These are phyloP conservation scores for Oryza brachyantha DNA, from an alignment of 176 grass and related monocot genomes.

Conservation along the genomic window DNA sequence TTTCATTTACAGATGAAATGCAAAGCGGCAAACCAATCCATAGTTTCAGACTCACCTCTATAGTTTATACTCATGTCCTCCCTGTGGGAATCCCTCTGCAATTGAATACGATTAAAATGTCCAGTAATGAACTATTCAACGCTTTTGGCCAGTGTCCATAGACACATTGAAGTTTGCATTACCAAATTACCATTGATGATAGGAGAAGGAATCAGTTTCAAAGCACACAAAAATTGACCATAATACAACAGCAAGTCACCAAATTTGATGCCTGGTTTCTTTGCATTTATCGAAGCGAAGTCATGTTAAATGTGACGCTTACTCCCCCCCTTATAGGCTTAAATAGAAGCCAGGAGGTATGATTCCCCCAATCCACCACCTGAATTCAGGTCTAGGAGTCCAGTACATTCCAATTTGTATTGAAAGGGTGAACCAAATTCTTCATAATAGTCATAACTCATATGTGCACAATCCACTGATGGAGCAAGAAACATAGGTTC, in stretches of 20 bases:
- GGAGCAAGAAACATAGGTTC: neutral
- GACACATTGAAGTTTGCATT: neutral
- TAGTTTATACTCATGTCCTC: neutral
- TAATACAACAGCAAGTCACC: neutral
- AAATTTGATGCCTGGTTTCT: neutral
- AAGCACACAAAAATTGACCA: slow-evolving; percentile 3
- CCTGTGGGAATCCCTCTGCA: neutral
- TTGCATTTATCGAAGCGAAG: neutral
- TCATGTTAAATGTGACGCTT: neutral
- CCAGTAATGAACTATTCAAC: neutral
- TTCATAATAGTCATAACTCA: neutral
- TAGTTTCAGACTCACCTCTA: neutral
- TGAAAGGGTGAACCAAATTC: neutral
- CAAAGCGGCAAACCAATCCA: neutral
- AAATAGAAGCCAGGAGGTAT: neutral
- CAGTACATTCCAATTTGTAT: neutral
- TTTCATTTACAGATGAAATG: neutral
- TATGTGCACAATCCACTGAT: neutral
- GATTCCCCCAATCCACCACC: neutral
- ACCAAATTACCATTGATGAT: neutral
- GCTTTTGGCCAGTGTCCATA: neutral
- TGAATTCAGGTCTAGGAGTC: neutral
- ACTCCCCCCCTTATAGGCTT: neutral
- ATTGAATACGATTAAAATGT: neutral
- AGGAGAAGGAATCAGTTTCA: neutral